Base-by-base conservation (phyloP, 2,329 filamentous ascomycete species). In the Fusarium nygamai region DNA sequence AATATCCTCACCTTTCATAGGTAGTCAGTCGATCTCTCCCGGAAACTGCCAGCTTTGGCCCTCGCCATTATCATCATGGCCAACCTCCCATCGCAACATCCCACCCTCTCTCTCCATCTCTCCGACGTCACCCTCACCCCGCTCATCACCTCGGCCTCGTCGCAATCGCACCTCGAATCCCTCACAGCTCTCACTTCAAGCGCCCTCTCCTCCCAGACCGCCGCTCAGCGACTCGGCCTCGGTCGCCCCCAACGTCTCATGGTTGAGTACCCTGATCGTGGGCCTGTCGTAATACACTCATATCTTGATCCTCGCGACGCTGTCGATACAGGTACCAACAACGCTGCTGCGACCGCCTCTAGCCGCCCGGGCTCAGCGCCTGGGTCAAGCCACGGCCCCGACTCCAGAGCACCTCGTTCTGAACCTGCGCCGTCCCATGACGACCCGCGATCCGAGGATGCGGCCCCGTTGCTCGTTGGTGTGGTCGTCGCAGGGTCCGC, bases 221-320 rank as follows among this genome's bases (percentile, higher is more conserved):
- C 88, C 56, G 86, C 88, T 10, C 82, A 83, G 39, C 86, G 89
- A 57, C 84, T 91, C 12, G 86, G 85, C 53, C 84, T 90, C 48
- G 89, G 89, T 73, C 76, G 79, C 12, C 87, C 89, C 6, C 84
- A 88, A 76, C 87, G 89, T 79, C 85, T 91, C 71, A 87, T 91
- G 80, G 86, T 91, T 78, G 89, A 91, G 78, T 88, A 88, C 78
- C 82, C 82, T 6, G 81, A 83, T 44, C 81, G 81, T 56, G 84
- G 84, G 29, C 80, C 84, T 72, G 80, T 86, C 56, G 80, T 86
- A 50, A 76, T 86, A 33, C 82, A 87, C 70, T 86, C 85, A 31
- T 89, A 85, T 76, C 79, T 88, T 69, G 84, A 86, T 64, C 83
- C 84, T 31, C 78, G 76, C 65, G 80, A 81, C 39, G 65, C 75